phyloP scores from a whole-genome alignment of 305 asterid species.

The Vinca major region DNA sequence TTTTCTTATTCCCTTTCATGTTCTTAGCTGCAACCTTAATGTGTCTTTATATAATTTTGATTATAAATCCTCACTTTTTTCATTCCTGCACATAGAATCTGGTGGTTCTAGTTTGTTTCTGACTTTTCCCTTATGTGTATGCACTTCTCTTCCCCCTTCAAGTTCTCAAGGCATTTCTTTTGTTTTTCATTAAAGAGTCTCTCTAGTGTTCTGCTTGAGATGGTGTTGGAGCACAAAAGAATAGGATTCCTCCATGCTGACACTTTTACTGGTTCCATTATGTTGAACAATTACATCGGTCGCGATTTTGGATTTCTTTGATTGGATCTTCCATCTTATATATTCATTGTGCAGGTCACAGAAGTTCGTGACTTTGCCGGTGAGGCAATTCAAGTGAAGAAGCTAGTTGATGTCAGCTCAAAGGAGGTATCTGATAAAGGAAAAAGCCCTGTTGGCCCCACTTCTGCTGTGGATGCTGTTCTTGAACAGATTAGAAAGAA shows the following conservation, averaged over 20 bases:
- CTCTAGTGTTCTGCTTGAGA: neutral
- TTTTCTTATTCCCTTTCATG: neutral
- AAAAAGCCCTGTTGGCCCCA: slow-evolving; percentile 42
- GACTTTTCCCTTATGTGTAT: neutral
- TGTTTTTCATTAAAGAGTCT: neutral
- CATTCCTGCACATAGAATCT: neutral
- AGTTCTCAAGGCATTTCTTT: neutral
- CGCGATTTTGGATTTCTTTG: neutral
- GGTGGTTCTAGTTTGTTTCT: neutral
- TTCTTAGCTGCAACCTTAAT: neutral
- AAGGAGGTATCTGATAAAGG: slow-evolving; percentile 61
- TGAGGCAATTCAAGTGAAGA: slow-evolving; percentile 74
- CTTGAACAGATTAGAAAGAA: slow-evolving; percentile 92
- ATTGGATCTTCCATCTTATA: too few relatives aligned
- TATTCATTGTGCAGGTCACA: slow-evolving; percentile 38
- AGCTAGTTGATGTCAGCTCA: slow-evolving; percentile 54
- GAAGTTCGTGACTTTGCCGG: slow-evolving; percentile 94
- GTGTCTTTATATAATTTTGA: neutral
- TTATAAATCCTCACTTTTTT: neutral
- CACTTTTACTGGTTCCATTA: neutral
- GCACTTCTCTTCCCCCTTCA: neutral
- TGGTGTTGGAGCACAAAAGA: neutral
- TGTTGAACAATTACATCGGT: neutral
- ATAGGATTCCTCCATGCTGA: neutral
- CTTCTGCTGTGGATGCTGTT: slow-evolving; percentile 78